phyloP scores from a whole-genome alignment of 106 monocot species.

The Phalaenopsis aphrodite region DNA sequence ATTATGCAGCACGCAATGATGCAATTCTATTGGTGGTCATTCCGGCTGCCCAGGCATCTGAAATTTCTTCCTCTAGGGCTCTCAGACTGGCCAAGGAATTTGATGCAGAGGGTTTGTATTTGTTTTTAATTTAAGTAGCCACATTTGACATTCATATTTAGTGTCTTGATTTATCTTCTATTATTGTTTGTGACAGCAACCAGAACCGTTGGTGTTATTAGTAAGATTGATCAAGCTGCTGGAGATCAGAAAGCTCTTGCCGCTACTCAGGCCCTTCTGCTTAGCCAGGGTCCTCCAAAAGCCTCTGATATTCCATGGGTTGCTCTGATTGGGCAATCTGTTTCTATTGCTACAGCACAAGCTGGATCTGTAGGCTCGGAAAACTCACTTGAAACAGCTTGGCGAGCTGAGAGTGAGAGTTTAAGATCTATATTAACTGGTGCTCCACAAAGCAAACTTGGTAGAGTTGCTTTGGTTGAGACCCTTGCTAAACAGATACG shows the following conservation, averaged over 20 bases:
- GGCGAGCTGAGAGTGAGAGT: conserved; percentile 86
- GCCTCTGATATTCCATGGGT: conserved; percentile 82
- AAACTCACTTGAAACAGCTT: conserved; percentile 84
- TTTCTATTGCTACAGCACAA: conserved; percentile 87
- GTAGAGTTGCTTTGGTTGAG: conserved; percentile 82
- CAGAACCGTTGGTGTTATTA: conserved; percentile 80
- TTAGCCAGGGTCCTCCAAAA: conserved; percentile 65
- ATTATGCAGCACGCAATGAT: conserved; percentile 86
- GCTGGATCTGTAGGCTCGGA: conserved; percentile 81
- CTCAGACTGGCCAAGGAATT: conserved; percentile 74
- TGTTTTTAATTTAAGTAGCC: background rate
- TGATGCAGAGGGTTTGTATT: conserved; percentile 69
- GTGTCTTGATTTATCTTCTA: background rate
- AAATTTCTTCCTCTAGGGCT: conserved; percentile 75
- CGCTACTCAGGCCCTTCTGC: conserved; percentile 66
- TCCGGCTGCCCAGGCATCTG: conserved; percentile 76
- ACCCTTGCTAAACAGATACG: conserved; percentile 80
- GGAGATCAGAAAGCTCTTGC: conserved; percentile 73
- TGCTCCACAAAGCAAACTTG: conserved; percentile 72
- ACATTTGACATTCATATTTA: background rate
- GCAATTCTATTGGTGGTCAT: conserved; percentile 76
- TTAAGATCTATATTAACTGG: conserved; percentile 75
- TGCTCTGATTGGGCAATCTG: conserved; percentile 87
- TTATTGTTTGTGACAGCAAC: conserved; percentile 38
- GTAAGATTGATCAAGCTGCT: conserved; percentile 90